Evolutionary conservation across 805 yeast genomes (phyloP), one percentile per base, ranked within the genome.

Genomic region (Candida golubevii): DNA sequence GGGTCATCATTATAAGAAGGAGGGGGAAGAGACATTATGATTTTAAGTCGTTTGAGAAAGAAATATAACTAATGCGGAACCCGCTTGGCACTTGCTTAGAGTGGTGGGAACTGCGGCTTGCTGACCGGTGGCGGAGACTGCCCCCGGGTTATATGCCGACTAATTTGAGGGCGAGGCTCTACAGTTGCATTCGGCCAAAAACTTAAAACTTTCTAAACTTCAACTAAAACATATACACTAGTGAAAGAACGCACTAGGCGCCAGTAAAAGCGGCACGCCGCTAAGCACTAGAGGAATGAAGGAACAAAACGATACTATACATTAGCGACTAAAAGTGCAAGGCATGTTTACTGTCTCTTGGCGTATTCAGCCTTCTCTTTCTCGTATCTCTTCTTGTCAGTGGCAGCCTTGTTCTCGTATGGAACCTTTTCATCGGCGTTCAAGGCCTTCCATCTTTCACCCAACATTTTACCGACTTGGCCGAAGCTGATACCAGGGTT

Each of bases 381-480:
- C 75, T 91, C 97, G 72, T 93, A 93, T 75, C 99, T 86, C 79
- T 90, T 88, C 81, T 93, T 93, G 77, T 93, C 99, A 57, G 86
- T 84, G 55, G 82, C 93, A 57, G 98, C 98, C 77, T 88, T 86
- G 58, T 79, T 80, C 72, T 88, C 96, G 72, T 89, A 93, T 52
- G 97, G 97, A 56, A 66, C 72, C 76, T 88, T 93, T 55, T 84
- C 95, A 40, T 84, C 90, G 44, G 81, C 82, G 55, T 77, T 74
- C 57, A 93, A 77, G 50, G 90, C 88, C 81, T 88, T 89, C 99
- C 99, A 93, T 72, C 79, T 85, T 70, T 89, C 97, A 69, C 99
- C 99, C 61, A 93, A 81, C 50, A 88, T 69, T 71, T 85, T 88
- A 65, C 98, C 98, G 55, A 93, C 91, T 74, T 89, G 95, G 56